phyloP scores from a whole-genome alignment of 495 filamentous ascomycete genomes.

The Penicillium taxi region DNA sequence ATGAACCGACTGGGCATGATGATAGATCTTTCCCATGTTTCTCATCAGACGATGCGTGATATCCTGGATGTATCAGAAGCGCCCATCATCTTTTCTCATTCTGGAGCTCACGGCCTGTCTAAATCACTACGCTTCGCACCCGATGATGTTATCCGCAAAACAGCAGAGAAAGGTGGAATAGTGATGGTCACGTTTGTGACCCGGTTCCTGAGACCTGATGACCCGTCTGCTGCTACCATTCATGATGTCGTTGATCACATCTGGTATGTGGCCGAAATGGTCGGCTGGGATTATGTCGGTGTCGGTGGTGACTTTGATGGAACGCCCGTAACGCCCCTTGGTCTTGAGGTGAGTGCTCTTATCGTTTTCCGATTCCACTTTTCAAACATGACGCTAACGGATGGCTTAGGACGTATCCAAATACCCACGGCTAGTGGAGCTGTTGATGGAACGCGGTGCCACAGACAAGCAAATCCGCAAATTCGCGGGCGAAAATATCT shows the following conservation, averaged over 20 bases:
- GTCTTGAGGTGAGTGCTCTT: slow-evolving; percentile 56
- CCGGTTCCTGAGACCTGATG: slow-evolving; percentile 51
- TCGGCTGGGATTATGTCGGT: slow-evolving; percentile 69
- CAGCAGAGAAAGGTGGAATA: slow-evolving; percentile 51
- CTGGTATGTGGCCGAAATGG: slow-evolving; percentile 56
- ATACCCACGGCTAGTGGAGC: slow-evolving; percentile 65
- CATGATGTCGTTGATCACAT: slow-evolving; percentile 62
- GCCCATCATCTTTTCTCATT: slow-evolving; percentile 69
- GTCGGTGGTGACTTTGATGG: slow-evolving; percentile 72
- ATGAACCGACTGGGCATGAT: slow-evolving; percentile 81
- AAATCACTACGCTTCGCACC: slow-evolving; percentile 66
- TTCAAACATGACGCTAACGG: no score
- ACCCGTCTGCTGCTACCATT: slow-evolving; percentile 53
- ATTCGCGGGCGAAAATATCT: slow-evolving; percentile 54
- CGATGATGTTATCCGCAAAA: slow-evolving; percentile 58
- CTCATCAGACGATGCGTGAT: slow-evolving; percentile 62
- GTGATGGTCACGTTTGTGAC: slow-evolving; percentile 74
- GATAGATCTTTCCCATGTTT: slow-evolving; percentile 64
- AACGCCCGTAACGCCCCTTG: slow-evolving; percentile 22
- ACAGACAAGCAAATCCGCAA: slow-evolving; percentile 49
- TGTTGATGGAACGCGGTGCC: slow-evolving; percentile 52
- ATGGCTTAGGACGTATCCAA: no score
- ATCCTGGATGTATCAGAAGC: slow-evolving; percentile 53
- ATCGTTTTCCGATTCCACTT: no score
- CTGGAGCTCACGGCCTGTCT: slow-evolving; percentile 56